Conservation (phyloP, 768 basidiomycete genomes). For the Leccinum obscurum region DNA sequence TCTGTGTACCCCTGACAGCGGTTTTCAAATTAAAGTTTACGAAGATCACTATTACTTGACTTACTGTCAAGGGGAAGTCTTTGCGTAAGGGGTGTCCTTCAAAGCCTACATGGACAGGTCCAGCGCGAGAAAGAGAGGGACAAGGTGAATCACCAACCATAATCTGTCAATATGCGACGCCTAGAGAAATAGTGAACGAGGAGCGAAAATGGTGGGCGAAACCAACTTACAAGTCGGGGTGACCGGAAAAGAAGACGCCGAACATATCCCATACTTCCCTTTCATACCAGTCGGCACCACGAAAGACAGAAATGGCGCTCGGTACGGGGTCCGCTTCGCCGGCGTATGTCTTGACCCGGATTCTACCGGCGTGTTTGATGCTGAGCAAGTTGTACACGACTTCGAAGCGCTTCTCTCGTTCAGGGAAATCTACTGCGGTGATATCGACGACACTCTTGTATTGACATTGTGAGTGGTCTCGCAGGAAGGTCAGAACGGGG, state of each 20-base stretch:
- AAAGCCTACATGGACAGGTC: constrained; percentile 55
- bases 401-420: constrained; percentile 91
- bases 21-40: not conserved
- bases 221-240: constrained; percentile 86
- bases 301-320: constrained; percentile 73
- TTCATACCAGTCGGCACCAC: constrained; percentile 98
- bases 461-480: constrained; percentile 94
- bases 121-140: not conserved
- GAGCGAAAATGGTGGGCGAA: constrained; percentile 9
- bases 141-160: constrained; percentile 53
- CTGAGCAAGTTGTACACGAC: constrained; percentile 95
- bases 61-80: constrained; percentile 95
- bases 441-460: constrained; percentile 94
- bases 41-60: constrained; percentile 25
- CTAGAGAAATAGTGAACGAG: constrained; percentile 39
- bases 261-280: constrained; percentile 98
- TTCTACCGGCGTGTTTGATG: constrained; percentile 72
- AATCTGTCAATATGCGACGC: constrained; percentile 96
- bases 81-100: constrained; percentile 98
- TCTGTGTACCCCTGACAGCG: constrained; percentile 89
- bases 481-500: constrained; percentile 87
- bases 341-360: constrained; percentile 97
- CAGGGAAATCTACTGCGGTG: constrained; percentile 93
- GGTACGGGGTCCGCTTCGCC: constrained; percentile 92
- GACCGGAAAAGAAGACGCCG: constrained; percentile 94